Evolutionary conservation across 2,329 filamentous ascomycete species (phyloP), one percentile per base, ranked within the genome.

Genomic region (Pseudogymnoascus destructans): DNA sequence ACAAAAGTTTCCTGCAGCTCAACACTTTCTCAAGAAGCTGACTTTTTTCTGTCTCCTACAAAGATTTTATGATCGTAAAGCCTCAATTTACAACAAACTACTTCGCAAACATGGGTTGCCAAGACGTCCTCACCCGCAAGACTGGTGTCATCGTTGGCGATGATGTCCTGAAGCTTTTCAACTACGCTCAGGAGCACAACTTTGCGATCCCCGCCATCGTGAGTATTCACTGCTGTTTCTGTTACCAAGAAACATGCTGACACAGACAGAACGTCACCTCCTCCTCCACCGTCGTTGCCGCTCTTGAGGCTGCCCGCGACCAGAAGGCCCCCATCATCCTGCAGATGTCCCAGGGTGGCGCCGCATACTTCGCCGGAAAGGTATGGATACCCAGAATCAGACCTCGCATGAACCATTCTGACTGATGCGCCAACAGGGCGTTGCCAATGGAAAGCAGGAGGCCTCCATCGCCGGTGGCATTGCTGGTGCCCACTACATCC

Each of bases 221-320:
- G 71, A 70, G 78, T 71, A 21, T 58, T n/a, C 15, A 23, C 57
- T 30, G 7, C 30, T 10, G n/a, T 13, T 2, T n/a, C 25, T 8
- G 27, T 9, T 13, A 36, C 9, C 15, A 57, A 25, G 40, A 19
- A 61, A 13, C 25, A 40, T 23, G 55, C 61, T 61, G 25, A 46
- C 27, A 36, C 7, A n/a, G 17, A 35, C 61, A 80, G 78, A 96
- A 97, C 77, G 88, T 95, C 70, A 97, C 92, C 67, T 95, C 90
- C 40, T 95, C 88, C 62, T 95, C 89, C 63, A 89, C 86, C 63
- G 86, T 84, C 63, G 86, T 96, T 65, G 84, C 89, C 68, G 77
- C 89, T 58, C 89, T 98, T 67, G 93, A 98, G 81, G 93, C 93
- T 72, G 93, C 93, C 67, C 86, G 89, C 69, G 91, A 97, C 74